These are phyloP conservation scores for Colletotrichum echinochloae DNA, from an alignment of 2,329 filamentous ascomycete genomes.

Conservation along the genomic window DNA sequence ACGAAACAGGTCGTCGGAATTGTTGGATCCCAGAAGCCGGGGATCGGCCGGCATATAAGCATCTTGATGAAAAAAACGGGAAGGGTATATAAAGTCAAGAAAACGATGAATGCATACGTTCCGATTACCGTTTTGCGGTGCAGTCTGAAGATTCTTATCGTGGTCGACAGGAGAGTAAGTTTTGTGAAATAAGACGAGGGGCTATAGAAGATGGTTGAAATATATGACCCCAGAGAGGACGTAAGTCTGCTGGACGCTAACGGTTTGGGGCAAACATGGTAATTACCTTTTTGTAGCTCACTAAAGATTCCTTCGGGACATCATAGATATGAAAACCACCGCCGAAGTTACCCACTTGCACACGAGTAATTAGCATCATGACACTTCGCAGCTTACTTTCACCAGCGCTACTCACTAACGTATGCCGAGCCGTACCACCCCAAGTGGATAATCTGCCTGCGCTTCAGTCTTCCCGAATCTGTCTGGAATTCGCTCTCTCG, in stretches of 20 bases:
- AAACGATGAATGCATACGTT: conserved; percentile 53
- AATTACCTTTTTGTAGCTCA: conserved; percentile 51
- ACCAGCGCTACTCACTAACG: conserved; percentile 42
- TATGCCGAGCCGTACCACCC: conserved; percentile 46
- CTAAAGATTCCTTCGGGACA: conserved; percentile 46
- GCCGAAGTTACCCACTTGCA: conserved; percentile 47
- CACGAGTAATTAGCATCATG: background rate
- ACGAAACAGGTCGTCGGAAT: conserved; percentile 49
- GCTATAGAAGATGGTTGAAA: conserved; percentile 58
- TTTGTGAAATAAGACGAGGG: conserved; percentile 56
- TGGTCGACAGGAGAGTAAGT: conserved; percentile 56
- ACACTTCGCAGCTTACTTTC: background rate
- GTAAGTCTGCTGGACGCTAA: background rate
- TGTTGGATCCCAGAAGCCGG: conserved; percentile 53
- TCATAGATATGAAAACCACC: conserved; percentile 53
- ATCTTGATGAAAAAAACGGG: conserved; percentile 52
- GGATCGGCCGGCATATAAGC: conserved; percentile 55
- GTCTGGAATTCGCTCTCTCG: rapidly evolving
- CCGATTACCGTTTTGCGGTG: conserved; percentile 54
- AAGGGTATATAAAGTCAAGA: conserved; percentile 53
- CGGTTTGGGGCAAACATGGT: rapidly evolving
- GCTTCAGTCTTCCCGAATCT: conserved; percentile 4
- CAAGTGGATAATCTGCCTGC: conserved; percentile 45
- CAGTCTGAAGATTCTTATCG: conserved; percentile 56
- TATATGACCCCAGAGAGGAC: conserved; percentile 46